Evolutionary conservation across 108 stramenopile genomes (phyloP).

Genomic region (Craspedostauros australis): DNA sequence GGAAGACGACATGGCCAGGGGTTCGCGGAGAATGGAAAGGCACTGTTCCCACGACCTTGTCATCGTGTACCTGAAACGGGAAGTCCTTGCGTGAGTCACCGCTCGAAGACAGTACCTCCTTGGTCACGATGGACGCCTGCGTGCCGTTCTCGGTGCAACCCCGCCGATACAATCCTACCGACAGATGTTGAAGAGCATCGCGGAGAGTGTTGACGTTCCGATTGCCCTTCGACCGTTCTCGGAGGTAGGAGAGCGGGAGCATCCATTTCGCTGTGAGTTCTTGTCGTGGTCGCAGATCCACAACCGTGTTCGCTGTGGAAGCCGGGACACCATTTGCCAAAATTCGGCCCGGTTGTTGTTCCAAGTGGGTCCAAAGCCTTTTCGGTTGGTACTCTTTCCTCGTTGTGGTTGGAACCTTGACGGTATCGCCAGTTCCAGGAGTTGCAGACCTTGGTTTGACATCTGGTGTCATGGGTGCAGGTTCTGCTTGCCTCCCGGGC

Average conservation of each 20-base stretch:
- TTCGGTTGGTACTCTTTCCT: slow-evolving; percentile 42
- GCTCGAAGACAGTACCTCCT: slow-evolving; percentile 48
- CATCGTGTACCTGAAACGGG: slow-evolving; percentile 38
- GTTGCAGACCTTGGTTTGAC: slow-evolving; percentile 1
- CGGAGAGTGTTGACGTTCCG: slow-evolving; percentile 24
- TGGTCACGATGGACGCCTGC: slow-evolving; percentile 70
- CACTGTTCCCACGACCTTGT: slow-evolving; percentile 61
- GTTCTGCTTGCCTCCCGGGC: background rate
- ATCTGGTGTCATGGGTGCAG: background rate
- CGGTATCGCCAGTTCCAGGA: background rate
- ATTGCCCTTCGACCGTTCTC: slow-evolving; percentile 25
- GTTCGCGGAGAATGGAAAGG: slow-evolving; percentile 84
- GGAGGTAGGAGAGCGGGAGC: slow-evolving; percentile 61
- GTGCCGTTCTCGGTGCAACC: slow-evolving; percentile 74
- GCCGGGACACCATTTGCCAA: slow-evolving; percentile 49
- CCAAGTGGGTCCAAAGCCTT: slow-evolving; percentile 48
- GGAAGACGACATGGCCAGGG: slow-evolving; percentile 85
- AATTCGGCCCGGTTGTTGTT: slow-evolving; percentile 74
- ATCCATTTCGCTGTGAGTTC: slow-evolving; percentile 79
- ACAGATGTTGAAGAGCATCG: slow-evolving; percentile 49
- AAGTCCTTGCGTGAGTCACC: slow-evolving; percentile 45
- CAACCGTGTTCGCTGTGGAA: slow-evolving; percentile 18
- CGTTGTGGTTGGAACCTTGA: slow-evolving; percentile 13
- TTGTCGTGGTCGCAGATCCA: slow-evolving; percentile 52
- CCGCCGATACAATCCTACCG: slow-evolving; percentile 79